Base-by-base conservation (phyloP, 768 basidiomycete genomes). In the Phanerochaete sordida region DNA sequence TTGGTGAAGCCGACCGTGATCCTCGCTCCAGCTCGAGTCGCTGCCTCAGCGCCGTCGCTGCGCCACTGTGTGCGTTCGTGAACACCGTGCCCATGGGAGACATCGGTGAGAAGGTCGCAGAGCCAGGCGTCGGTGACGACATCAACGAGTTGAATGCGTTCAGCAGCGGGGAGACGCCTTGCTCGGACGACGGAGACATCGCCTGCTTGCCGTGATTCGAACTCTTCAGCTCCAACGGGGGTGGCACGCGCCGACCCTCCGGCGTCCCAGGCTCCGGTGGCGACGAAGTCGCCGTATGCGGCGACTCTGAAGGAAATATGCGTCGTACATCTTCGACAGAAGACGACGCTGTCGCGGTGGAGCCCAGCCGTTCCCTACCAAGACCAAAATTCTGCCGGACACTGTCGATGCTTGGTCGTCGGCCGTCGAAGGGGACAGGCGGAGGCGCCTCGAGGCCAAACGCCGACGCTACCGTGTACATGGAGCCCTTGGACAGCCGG, bases 121-220 rank as follows among this genome's bases (percentile, higher is more conserved):
- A 57, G 19, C 57, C 43, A 5, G 56, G 51, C 0, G 57, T 64
- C 33, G 68, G 67, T 0, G 71, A 70, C 19, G 74, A 70, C 62
- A 69, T 62, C 2, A 76, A 78, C 16, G 78, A 78, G 45, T 74
- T 71, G 64, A 81, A 80, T 31, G 78, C 73, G 65, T 79, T 77
- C 44, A 79, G 64, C 8, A 79, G 57, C 19, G 79, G 78, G 8
- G 77, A 76, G 0, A 72, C 47, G 11, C 49, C 37, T 21, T 53
- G 60, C 35, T 61, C 27, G 0, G 64, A 65, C 19, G 12, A 23
- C 23, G 53, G 60, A 6, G 60, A 56, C 23, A 19, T 23, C 31
- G 35, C 28, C 35, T 53, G 47, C 37, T 50, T 28, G 12, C 19
- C 27, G 15, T 43, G 47, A 35, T 60, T 9, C 46, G 49, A 64